A percentile compares a stretch with the other conserved stretches of the same genome.
phyloP scores from a whole-genome alignment of 805 yeast genomes.

The Clavispora santaluciae region DNA sequence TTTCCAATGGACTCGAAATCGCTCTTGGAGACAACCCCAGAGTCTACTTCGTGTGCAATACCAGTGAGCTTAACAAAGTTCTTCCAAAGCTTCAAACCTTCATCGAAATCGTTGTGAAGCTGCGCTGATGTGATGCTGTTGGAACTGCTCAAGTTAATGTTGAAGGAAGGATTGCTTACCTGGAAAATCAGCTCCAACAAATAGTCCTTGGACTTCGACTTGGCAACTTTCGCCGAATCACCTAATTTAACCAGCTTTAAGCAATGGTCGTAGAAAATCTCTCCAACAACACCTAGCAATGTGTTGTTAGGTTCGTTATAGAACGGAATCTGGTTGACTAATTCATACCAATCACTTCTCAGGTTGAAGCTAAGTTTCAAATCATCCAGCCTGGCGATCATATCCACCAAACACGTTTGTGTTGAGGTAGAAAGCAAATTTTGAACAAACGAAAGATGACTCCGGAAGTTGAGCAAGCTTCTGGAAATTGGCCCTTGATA shows the following conservation, averaged over 20 bases:
- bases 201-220: slow-evolving; percentile 25
- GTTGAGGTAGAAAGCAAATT: slow-evolving; percentile 49
- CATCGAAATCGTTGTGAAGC: slow-evolving; percentile 25
- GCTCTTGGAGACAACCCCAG: slow-evolving; percentile 20
- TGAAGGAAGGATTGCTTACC: slow-evolving; percentile 32
- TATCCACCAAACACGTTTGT: slow-evolving; percentile 47
- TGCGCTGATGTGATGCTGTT: slow-evolving; percentile 34
- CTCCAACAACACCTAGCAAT: slow-evolving; percentile 55
- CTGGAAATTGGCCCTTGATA: slow-evolving; percentile 66
- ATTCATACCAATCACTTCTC: slow-evolving; percentile 52
- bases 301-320: slow-evolving; percentile 52
- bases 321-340: slow-evolving; percentile 61
- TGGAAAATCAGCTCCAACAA: slow-evolving; percentile 34
- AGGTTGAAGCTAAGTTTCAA: slow-evolving; percentile 42
- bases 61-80: slow-evolving; percentile 25
- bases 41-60: slow-evolving; percentile 24
- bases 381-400: slow-evolving; percentile 42
- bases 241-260: slow-evolving; percentile 24
- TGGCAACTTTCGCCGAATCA: slow-evolving; percentile 22
- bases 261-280: slow-evolving; percentile 46
- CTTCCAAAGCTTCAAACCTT: slow-evolving; percentile 34
- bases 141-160: slow-evolving; percentile 38
- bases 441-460: slow-evolving; percentile 52
- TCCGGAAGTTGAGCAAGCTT: slow-evolving; percentile 60
- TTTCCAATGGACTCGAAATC: slow-evolving; percentile 20